Percentiles rank a stretch among this genome's conserved stretches.
Conservation (phyloP, 805 yeast species). For the Saturnispora ahearnii region DNA sequence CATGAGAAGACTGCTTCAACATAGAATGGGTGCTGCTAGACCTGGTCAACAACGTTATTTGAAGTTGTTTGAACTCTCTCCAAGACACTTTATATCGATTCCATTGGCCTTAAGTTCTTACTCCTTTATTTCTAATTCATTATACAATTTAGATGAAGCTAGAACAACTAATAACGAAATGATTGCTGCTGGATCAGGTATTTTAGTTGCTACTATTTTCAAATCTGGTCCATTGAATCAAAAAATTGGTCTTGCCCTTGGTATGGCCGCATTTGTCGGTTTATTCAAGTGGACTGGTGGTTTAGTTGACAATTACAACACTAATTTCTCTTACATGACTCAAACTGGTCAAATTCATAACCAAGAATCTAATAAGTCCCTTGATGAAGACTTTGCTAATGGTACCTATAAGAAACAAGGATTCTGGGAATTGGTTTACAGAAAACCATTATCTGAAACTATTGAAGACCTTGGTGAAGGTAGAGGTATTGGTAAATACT, state of each 20-base stretch:
- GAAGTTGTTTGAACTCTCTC: slow-evolving; percentile 23
- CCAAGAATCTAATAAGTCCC: slow-evolving; percentile 29
- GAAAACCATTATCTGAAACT: slow-evolving; percentile 77
- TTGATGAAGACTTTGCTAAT: slow-evolving; percentile 26
- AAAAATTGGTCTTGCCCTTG: slow-evolving; percentile 38
- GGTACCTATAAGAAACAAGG: slow-evolving; percentile 38
- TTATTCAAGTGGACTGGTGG: slow-evolving; percentile 49
- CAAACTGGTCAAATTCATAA: slow-evolving; percentile 33
- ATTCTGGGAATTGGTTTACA: slow-evolving; percentile 73
- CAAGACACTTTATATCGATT: slow-evolving; percentile 26
- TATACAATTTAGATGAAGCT: slow-evolving; percentile 25
- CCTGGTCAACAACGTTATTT: slow-evolving; percentile 30
- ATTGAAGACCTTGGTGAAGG: slow-evolving; percentile 66
- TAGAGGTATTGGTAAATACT: slow-evolving; percentile 40
- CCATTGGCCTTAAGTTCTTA: slow-evolving; percentile 29
- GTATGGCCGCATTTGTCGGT: slow-evolving; percentile 38
- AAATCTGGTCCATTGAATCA: slow-evolving; percentile 26
- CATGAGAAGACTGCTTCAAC: slow-evolving; percentile 28
- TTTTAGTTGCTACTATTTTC: slow-evolving; percentile 20
- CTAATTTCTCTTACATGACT: slow-evolving; percentile 35
- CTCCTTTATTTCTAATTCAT: slow-evolving; percentile 25
- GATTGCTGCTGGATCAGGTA: slow-evolving; percentile 20
- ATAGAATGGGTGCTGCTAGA: slow-evolving; percentile 30
- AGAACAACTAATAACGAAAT: slow-evolving; percentile 24
- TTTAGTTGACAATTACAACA: slow-evolving; percentile 33